phyloP scores from a whole-genome alignment of 2,329 filamentous ascomycete species.

The Calonectria leucothoes region DNA sequence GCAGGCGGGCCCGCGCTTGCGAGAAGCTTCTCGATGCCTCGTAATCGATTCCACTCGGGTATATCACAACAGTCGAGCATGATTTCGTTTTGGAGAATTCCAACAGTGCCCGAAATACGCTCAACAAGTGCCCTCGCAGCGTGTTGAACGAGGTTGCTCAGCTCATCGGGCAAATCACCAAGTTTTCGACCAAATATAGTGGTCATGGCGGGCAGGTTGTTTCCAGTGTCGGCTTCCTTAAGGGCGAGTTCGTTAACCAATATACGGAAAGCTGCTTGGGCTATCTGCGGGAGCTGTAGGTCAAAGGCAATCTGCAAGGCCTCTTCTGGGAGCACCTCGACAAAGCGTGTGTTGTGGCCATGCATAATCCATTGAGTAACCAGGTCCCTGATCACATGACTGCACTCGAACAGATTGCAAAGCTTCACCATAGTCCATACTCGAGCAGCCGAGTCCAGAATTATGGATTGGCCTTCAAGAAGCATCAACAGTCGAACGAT shows the following conservation, averaged over 20 bases:
- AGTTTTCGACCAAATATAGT: constrained; percentile 59
- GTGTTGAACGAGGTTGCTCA: constrained; percentile 68
- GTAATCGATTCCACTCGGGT: constrained; percentile 49
- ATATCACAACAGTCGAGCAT: constrained; percentile 46
- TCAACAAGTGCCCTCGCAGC: constrained; percentile 65
- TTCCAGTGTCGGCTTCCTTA: constrained; percentile 46
- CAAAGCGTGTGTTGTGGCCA: constrained; percentile 65
- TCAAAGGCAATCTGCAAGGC: constrained; percentile 67
- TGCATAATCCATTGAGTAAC: constrained; percentile 70
- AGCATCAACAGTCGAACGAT: constrained; percentile 72
- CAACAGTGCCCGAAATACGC: constrained; percentile 49
- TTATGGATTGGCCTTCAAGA: constrained; percentile 65
- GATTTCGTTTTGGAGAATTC: constrained; percentile 47
- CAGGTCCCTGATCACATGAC: constrained; percentile 56
- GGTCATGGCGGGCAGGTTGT: constrained; percentile 30
- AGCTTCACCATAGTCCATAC: constrained; percentile 75
- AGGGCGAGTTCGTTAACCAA: constrained; percentile 73
- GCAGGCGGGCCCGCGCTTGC: constrained; percentile 8
- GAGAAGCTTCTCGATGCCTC: constrained; percentile 42
- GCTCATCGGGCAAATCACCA: constrained; percentile 64
- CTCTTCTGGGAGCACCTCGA: constrained; percentile 73
- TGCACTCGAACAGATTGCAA: constrained; percentile 68
- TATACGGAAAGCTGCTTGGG: constrained; percentile 65
- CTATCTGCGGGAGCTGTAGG: constrained; percentile 56
- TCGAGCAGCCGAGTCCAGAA: constrained; percentile 73